Base-by-base conservation (phyloP, 768 basidiomycete genomes). In the Leucocoprinus birnbaumii region DNA sequence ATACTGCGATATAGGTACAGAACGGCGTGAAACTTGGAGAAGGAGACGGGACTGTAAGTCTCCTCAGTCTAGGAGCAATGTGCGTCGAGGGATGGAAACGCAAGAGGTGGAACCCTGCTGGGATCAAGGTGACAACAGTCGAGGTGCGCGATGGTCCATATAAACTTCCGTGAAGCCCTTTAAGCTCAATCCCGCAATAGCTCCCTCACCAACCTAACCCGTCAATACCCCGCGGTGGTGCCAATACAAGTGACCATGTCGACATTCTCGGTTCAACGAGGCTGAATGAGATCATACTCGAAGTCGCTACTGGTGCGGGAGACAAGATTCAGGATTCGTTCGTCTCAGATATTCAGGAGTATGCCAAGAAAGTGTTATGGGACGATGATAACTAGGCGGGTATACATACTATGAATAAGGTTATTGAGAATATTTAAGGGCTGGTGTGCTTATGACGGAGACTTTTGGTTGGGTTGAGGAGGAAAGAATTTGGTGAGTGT, bases 1-100 rank as follows among this genome's bases (percentile, higher is more conserved):
- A 35, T 22, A 34, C 19, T 5, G n/a, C 24, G 9, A 5, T 26
- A 18, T 27, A 86, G 86, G 72, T 91, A 46, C 73, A 79, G 50
- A 92, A 90, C 58, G 95, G 95, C 10, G 91, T 98, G 51, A 91
- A 89, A 61, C 85, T 95, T 69, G 92, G 93, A 38, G 94, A 97
- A 73, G 96, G 94, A 7, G 97, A 98, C 66, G 96, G 97, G 11
- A 98, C 97, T 2, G 94, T 94, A 21, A 84, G 85, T 61, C 71
- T 94, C 40, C 64, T 95, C 31, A 91, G 89, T 60, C 76, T 94
- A 51, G 96, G 94, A 14, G 85, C 90, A n/a, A 97, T 98, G 94
- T 98, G 96, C 63, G 86, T 89, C 10, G 92, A 94, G 65, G 96
- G 95, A 6, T 97, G 95, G 96, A 90, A 89, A 68, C 77, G 85